Evolutionary conservation across 2,329 filamentous ascomycete species (phyloP).

Genomic region (Fusarium guadeloupense): DNA sequence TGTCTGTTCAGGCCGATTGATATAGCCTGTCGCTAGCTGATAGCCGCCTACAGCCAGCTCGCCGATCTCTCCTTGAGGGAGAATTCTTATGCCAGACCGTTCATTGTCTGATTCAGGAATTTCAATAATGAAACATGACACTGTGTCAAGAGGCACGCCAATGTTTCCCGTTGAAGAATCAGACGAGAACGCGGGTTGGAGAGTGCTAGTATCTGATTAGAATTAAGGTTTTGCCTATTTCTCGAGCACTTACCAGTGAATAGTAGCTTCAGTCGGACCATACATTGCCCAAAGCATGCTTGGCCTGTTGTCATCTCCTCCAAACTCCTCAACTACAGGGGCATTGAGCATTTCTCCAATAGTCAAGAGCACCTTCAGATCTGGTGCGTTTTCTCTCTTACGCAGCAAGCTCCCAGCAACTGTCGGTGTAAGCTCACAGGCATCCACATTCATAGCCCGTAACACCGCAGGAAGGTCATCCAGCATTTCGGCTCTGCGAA

Average conservation of each 20-base stretch:
- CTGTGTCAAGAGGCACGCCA: constrained; percentile 80
- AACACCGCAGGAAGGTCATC: constrained; percentile 77
- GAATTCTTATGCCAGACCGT: constrained; percentile 56
- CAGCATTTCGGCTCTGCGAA: constrained; percentile 74
- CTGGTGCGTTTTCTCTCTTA: constrained; percentile 72
- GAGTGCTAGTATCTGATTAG: constrained; percentile 60
- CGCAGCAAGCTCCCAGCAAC: constrained; percentile 81
- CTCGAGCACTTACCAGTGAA: constrained; percentile 72
- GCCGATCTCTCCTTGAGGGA: constrained; percentile 74
- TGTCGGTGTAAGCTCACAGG: constrained; percentile 88
- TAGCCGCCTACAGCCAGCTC: constrained; percentile 84
- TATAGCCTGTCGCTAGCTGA: constrained; percentile 82
- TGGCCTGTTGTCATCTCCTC: constrained; percentile 58
- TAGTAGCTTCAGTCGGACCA: constrained; percentile 89
- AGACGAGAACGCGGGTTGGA: constrained; percentile 70
- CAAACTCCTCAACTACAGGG: constrained; percentile 82
- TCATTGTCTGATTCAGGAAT: constrained; percentile 46
- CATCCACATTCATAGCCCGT: constrained; percentile 74
- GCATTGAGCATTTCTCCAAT: constrained; percentile 93
- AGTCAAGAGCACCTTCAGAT: constrained; percentile 77
- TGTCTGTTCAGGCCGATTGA: constrained; percentile 83
- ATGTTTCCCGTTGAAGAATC: constrained; percentile 72
- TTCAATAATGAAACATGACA: constrained; percentile 77
- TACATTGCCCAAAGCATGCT: constrained; percentile 93
- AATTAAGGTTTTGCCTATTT: neutral